phyloP scores from a whole-genome alignment of 345 rosid genomes.

The Lumnitzera littorea region DNA sequence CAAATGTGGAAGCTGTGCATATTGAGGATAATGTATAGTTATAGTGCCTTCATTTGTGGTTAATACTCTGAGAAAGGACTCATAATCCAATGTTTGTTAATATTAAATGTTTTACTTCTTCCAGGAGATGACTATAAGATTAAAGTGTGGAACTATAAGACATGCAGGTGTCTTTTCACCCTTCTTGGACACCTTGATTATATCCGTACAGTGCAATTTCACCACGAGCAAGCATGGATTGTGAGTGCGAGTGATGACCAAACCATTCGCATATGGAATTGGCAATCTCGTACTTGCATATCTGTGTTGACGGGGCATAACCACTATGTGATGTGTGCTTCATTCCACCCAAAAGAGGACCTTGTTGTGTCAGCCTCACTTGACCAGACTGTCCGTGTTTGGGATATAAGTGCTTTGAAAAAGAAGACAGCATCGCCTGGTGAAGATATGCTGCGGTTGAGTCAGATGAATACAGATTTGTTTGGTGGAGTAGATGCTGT shows the following conservation, averaged over 20 bases:
- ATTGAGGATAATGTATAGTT: no score
- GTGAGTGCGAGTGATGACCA: constrained; percentile 99
- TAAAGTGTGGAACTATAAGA: constrained; percentile 95
- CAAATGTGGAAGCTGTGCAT: no score
- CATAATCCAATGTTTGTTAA: no score
- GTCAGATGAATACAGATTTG: constrained; percentile 88
- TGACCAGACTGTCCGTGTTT: constrained; percentile 95
- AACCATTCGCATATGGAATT: constrained; percentile 96
- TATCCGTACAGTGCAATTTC: constrained; percentile 94
- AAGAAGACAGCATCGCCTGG: constrained; percentile 90
- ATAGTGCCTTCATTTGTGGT: no score
- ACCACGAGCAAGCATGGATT: constrained; percentile 97
- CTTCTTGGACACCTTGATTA: constrained; percentile 98
- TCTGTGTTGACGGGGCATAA: constrained; percentile 96
- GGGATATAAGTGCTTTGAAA: constrained; percentile 90
- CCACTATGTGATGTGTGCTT: constrained; percentile 98
- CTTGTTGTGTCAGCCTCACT: constrained; percentile 93
- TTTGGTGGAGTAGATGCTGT: constrained; percentile 94
- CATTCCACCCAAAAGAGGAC: constrained; percentile 95
- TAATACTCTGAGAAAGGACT: no score
- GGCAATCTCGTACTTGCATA: constrained; percentile 97
- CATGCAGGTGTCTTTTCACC: constrained; percentile 84
- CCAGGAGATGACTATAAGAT: constrained; percentile 96
- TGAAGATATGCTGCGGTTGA: constrained; percentile 78
- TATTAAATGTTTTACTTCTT: constrained; percentile 14